Conservation (phyloP, 2,329 filamentous ascomycete species). For the Mollisia scopiformis region DNA sequence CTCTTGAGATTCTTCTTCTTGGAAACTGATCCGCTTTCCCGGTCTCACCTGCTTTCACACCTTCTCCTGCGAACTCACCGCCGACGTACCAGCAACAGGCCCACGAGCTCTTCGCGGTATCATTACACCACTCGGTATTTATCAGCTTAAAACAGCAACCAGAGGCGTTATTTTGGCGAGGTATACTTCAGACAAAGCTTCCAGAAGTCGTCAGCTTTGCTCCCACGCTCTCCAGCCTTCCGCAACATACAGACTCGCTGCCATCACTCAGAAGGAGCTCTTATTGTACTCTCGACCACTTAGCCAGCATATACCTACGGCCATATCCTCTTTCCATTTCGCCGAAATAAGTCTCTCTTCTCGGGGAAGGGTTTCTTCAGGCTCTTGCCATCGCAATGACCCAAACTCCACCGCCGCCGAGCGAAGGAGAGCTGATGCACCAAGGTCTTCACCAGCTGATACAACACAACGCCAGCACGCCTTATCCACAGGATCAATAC, state of each 20-base stretch:
- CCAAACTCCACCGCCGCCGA: slow-evolving; percentile 43
- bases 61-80: slow-evolving; percentile 11
- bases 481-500: slow-evolving; percentile 32
- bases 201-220: not conserved
- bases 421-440: slow-evolving; percentile 42
- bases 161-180: not conserved
- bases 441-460: slow-evolving; percentile 47
- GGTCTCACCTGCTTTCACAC: slow-evolving; percentile 25
- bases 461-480: slow-evolving; percentile 44
- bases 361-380: not conserved
- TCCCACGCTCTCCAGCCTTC: not conserved
- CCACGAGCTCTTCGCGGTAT: not conserved
- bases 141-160: not conserved
- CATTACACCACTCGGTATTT: not conserved
- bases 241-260: not conserved
- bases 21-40: slow-evolving; percentile 12
- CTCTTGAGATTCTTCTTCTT: slow-evolving; percentile 21
- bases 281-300: not conserved
- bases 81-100: not conserved
- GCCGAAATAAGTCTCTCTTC: not conserved
- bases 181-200: not conserved
- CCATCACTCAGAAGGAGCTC: not conserved
- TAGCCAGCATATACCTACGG: slow-evolving; percentile 5
- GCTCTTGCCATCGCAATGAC: slow-evolving; percentile 23
- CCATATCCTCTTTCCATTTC: not conserved